These are phyloP conservation scores for Xylaria nigripes DNA, from an alignment of 495 filamentous ascomycete species.

Conservation along the genomic window DNA sequence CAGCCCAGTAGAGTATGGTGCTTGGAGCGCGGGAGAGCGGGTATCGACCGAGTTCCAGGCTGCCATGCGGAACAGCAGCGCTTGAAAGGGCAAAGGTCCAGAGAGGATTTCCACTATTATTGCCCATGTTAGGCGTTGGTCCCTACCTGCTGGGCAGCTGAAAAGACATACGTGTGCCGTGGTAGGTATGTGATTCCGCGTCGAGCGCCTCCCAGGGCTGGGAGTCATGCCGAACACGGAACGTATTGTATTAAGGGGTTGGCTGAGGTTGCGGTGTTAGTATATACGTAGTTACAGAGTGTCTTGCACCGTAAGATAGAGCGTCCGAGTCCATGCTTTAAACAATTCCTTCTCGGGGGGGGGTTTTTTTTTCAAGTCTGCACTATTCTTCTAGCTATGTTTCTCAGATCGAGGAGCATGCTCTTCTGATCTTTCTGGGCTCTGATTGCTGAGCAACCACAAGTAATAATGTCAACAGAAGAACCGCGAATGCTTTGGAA, in stretches of 20 bases:
- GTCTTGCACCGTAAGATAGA: background rate
- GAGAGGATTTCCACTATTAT: background rate
- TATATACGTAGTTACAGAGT: background rate
- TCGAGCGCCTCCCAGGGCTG: constrained; percentile 8
- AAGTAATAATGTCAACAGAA: too few species aligned
- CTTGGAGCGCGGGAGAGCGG: background rate
- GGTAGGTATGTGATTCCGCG: constrained; percentile 3
- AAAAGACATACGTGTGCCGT: constrained; percentile 5
- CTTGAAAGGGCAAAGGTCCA: constrained; percentile 1
- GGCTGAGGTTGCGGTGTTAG: background rate
- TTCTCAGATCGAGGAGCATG: too few species aligned
- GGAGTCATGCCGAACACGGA: constrained; percentile 4
- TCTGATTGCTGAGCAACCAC: too few species aligned
- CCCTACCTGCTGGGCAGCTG: constrained; percentile 10
- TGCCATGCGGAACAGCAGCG: constrained; percentile 11
- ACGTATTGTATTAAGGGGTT: constrained; percentile 1
- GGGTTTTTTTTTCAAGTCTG: too few species aligned
- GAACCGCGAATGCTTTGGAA: too few species aligned
- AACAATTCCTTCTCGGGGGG: too few species aligned
- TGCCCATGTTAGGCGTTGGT: background rate
- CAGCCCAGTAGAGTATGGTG: background rate
- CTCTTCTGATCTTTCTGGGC: too few species aligned
- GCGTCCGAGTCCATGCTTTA: background rate
- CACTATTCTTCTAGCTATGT: too few species aligned
- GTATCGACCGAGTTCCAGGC: constrained; percentile 1